phyloP scores from a whole-genome alignment of 495 filamentous ascomycete genomes.

The Rostrohypoxylon terebratum region DNA sequence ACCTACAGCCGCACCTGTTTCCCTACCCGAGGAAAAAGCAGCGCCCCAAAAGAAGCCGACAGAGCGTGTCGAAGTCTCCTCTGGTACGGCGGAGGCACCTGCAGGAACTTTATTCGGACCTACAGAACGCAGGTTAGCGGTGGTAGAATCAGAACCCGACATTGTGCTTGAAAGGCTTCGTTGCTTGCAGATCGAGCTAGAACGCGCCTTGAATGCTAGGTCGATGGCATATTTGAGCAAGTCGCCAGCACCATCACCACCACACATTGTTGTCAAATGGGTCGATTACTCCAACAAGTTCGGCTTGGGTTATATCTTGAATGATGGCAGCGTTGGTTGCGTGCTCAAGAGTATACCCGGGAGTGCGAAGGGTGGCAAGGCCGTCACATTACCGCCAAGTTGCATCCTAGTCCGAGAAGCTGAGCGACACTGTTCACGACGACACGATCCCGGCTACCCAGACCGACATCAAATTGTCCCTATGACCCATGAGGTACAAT shows the following conservation, averaged over 20 bases:
- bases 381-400: slow-evolving; percentile 68
- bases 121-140: slow-evolving; percentile 59
- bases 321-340: slow-evolving; percentile 85
- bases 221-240: slow-evolving; percentile 62
- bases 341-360: slow-evolving; percentile 71
- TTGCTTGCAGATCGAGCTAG: slow-evolving; percentile 64
- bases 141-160: slow-evolving; percentile 65
- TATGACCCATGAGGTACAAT: slow-evolving; percentile 73
- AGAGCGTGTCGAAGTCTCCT: slow-evolving; percentile 7
- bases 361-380: slow-evolving; percentile 58
- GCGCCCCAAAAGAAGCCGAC: slow-evolving; percentile 5
- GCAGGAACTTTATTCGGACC: slow-evolving; percentile 60
- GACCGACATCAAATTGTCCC: slow-evolving; percentile 75
- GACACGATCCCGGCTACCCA: slow-evolving; percentile 64
- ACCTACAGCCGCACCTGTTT: neutral
- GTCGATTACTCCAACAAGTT: slow-evolving; percentile 96
- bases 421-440: slow-evolving; percentile 68
- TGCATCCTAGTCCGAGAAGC: slow-evolving; percentile 76
- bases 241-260: slow-evolving; percentile 54
- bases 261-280: slow-evolving; percentile 83
- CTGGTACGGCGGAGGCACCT: slow-evolving; percentile 15
- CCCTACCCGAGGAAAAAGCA: slow-evolving; percentile 7
- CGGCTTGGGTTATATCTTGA: slow-evolving; percentile 85
- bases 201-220: slow-evolving; percentile 66
- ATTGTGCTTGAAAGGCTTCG: slow-evolving; percentile 62